Evolutionary conservation across 2,329 filamentous ascomycete genomes (phyloP), one percentile per base, ranked within the genome.

Genomic region (Fusarium humuli): DNA sequence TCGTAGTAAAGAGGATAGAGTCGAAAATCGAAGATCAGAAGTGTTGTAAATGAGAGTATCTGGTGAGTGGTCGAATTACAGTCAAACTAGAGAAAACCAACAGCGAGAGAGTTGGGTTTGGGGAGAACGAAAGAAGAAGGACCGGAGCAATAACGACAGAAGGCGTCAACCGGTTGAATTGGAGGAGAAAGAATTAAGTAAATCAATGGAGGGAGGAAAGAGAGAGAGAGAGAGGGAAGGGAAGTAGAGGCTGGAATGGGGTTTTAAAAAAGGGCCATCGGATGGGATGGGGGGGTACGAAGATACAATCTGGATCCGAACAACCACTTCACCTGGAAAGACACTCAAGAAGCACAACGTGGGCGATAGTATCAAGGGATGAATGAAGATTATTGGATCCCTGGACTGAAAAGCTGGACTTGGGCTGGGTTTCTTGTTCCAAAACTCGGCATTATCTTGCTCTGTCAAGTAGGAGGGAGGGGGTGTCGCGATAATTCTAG

Each of bases 41-140:
- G 55, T 58, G 52, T 47, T 60, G 55, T 56, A 48, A 76, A 69
- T 34, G 72, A 76, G 49, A 48, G 72, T 63, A 74, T 57, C 57
- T 37, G 41, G 61, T 58, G 63, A 61, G 59, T 52, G 20, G 53
- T 53, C 41, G 65, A 58, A 75, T 74, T 75, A 73, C 48, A 73
- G 66, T 52, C 40, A 45, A 67, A 47, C 67, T 50, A 67, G 73
- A 65, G 73, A 75, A 74, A 70, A 65, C 78, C 79, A 80, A 79
- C 74, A 81, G 77, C 75, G 79, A 81, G 76, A 59, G 79, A 76
- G 76, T 80, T 77, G 78, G 77, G 52, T 73, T 25, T 54, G 49
- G 45, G 58, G 49, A 44, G 58, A 74, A 73, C 64, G 71, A 77
- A 75, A 61, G 73, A 75, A 72, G 67, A 68, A 70, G 46, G 58